phyloP scores from a whole-genome alignment of 2,329 filamentous ascomycete genomes.

The Alternaria sp. region DNA sequence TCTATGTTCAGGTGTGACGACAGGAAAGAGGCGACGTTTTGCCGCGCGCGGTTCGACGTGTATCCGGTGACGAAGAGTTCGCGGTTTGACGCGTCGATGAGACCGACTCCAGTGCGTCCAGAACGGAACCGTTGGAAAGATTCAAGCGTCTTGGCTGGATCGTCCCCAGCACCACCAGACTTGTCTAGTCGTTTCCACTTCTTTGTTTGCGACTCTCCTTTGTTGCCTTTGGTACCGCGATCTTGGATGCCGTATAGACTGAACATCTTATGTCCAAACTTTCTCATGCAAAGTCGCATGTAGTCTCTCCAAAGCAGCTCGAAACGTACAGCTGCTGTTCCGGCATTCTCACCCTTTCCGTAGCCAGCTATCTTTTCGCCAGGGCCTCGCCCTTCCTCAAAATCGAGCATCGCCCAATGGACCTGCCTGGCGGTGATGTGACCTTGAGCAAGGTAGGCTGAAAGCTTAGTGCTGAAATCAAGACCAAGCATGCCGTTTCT shows the following conservation, averaged over 20 bases:
- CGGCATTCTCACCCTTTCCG: slow-evolving; percentile 73
- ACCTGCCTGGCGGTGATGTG: slow-evolving; percentile 76
- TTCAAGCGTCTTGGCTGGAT: slow-evolving; percentile 50
- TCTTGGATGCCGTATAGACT: slow-evolving; percentile 66
- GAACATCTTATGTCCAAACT: slow-evolving; percentile 72
- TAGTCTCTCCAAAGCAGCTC: slow-evolving; percentile 81
- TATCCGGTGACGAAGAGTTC: slow-evolving; percentile 79
- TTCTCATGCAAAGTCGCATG: slow-evolving; percentile 76
- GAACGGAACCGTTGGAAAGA: slow-evolving; percentile 64
- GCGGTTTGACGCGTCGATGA: slow-evolving; percentile 79
- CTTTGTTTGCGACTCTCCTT: slow-evolving; percentile 50
- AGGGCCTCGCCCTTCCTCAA: slow-evolving; percentile 66
- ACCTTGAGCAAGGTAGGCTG: slow-evolving; percentile 74
- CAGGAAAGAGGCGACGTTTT: slow-evolving; percentile 78
- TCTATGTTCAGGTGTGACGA: slow-evolving; percentile 76
- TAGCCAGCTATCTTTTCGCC: slow-evolving; percentile 57
- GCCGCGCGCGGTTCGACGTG: slow-evolving; percentile 75
- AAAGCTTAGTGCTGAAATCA: slow-evolving; percentile 78
- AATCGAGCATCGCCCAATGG: slow-evolving; percentile 70
- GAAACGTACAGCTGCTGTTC: slow-evolving; percentile 72
- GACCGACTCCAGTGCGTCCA: slow-evolving; percentile 74
- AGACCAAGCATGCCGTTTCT: slow-evolving; percentile 73
- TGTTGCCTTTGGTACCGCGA: slow-evolving; percentile 12
- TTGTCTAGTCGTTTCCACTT: slow-evolving; percentile 38
- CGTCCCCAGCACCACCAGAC: slow-evolving; percentile 47